Base-by-base conservation (phyloP, 176 grass and related monocot species). In the Eleusine indica region DNA sequence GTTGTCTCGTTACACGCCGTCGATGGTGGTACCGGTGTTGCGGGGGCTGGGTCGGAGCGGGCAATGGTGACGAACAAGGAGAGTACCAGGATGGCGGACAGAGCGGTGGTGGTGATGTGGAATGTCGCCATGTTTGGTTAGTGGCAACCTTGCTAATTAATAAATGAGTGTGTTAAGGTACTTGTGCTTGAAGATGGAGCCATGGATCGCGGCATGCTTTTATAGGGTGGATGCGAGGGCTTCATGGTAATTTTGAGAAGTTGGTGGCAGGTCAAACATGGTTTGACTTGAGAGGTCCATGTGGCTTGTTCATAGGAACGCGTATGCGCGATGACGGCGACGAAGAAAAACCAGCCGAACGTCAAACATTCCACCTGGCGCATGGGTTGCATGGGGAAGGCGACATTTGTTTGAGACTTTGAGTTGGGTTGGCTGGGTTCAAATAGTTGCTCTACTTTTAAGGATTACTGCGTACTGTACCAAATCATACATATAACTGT, bases 1-100 rank as follows among this genome's bases (percentile, higher is more conserved):
- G 83, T 88, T 6, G 93, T 92, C 70, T 73, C 66, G 17, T 94
- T 86, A 70, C 96, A 98, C 4, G 93, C 96, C 22, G 89, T 92
- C 11, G 93, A 83, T 9, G 91, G 89, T 18, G 91, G 43, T 76
- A 98, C 91, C 11, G 85, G 96, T 51, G 87, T 71, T 2, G 85
- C 48, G 0, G 91, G 76, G 4, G 76, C 14, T 7, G 73, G 43
- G 43, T 91, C 89, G 9, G 89, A 87, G 62, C 75, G 51, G 53
- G 71, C 83, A 51, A 86, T 44, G 48, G 75, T 35, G 35, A 81
- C 29, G 29, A 89, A 11, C 47, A 70, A 21, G 52, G 85, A 76
- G 76, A 93, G 81, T 9, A 91, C 11, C 41, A 93, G 40, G 18
- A 93, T 54, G 58, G 75, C n/a, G 15, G 65, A 42, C 75, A 87